Conservation (phyloP, 2,329 filamentous ascomycete species). For the Gremmenia infestans region DNA sequence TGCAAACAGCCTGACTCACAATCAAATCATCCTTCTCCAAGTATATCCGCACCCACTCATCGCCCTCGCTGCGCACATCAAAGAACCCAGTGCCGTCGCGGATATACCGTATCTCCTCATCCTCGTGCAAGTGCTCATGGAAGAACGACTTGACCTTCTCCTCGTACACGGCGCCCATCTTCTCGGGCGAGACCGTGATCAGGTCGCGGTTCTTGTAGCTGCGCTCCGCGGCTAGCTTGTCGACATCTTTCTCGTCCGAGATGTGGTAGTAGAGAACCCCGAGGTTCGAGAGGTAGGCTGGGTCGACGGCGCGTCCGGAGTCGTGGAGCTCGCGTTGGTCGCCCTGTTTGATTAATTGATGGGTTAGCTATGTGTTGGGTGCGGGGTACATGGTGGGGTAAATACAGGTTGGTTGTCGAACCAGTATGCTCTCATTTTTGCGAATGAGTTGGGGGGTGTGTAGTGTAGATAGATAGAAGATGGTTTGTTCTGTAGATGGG, state of each 20-base stretch:
- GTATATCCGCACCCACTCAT: slow-evolving; percentile 84
- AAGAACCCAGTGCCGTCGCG: slow-evolving; percentile 86
- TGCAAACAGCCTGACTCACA: no score
- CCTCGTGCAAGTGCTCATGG: slow-evolving; percentile 92
- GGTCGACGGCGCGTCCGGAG: slow-evolving; percentile 65
- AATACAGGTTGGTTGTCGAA: slow-evolving; percentile 60
- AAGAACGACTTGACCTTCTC: slow-evolving; percentile 93
- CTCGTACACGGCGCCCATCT: slow-evolving; percentile 85
- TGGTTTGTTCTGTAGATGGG: background rate
- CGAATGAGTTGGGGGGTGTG: background rate
- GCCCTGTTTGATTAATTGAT: slow-evolving; percentile 50
- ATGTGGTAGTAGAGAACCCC: slow-evolving; percentile 77
- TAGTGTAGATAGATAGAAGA: background rate
- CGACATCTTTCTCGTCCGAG: slow-evolving; percentile 59
- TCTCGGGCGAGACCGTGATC: slow-evolving; percentile 79
- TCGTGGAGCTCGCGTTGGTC: slow-evolving; percentile 92
- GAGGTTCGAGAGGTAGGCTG: slow-evolving; percentile 62
- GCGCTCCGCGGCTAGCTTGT: slow-evolving; percentile 68
- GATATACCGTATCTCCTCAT: slow-evolving; percentile 97
- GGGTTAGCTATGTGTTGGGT: slow-evolving; percentile 5
- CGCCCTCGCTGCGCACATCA: slow-evolving; percentile 76
- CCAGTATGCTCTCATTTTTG: slow-evolving; percentile 65
- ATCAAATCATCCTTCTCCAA: slow-evolving; percentile 86
- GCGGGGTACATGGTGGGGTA: slow-evolving; percentile 2
- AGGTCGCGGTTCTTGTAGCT: slow-evolving; percentile 94